These are phyloP conservation scores for Pleurotus tuber-regium DNA, from an alignment of 768 basidiomycete genomes.

Conservation along the genomic window DNA sequence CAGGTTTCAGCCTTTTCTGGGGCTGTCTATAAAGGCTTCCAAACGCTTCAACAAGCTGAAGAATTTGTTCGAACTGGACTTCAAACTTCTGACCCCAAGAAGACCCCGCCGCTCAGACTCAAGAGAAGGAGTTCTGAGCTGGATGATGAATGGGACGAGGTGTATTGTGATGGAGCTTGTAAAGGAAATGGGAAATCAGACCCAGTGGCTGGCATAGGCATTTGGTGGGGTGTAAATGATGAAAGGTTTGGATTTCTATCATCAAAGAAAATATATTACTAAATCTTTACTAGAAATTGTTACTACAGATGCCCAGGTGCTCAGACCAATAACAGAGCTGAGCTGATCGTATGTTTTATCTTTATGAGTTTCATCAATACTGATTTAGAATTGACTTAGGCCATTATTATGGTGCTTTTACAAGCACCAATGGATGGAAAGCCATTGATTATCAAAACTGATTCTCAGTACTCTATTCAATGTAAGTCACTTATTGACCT, in stretches of 20 bases:
- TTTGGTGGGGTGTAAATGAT: constrained; percentile 82
- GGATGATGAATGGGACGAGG: constrained; percentile 39
- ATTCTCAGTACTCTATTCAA: constrained; percentile 80
- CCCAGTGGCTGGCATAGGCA: constrained; percentile 78
- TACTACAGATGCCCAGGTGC: constrained; percentile 79
- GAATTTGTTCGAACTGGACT: constrained; percentile 39
- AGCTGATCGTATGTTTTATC: constrained; percentile 63
- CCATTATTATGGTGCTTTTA: constrained; percentile 81
- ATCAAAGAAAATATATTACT: background rate
- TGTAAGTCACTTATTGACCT: constrained; percentile 41
- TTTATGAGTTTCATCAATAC: background rate
- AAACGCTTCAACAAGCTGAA: constrained; percentile 52
- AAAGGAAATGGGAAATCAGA: constrained; percentile 72
- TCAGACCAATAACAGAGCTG: constrained; percentile 88
- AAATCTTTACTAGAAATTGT: constrained; percentile 55
- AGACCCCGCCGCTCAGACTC: constrained; percentile 27
- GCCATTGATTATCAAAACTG: constrained; percentile 75
- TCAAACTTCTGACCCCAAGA: constrained; percentile 3
- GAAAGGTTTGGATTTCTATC: constrained; percentile 40
- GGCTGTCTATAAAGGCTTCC: constrained; percentile 70
- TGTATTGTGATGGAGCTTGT: constrained; percentile 89
- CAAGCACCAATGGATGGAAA: constrained; percentile 53
- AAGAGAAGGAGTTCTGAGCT: constrained; percentile 28
- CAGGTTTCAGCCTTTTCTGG: constrained; percentile 66
- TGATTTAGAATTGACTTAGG: constrained; percentile 41